phyloP scores from a whole-genome alignment of 129 eudicot genomes.

The Saussurea involucrata region DNA sequence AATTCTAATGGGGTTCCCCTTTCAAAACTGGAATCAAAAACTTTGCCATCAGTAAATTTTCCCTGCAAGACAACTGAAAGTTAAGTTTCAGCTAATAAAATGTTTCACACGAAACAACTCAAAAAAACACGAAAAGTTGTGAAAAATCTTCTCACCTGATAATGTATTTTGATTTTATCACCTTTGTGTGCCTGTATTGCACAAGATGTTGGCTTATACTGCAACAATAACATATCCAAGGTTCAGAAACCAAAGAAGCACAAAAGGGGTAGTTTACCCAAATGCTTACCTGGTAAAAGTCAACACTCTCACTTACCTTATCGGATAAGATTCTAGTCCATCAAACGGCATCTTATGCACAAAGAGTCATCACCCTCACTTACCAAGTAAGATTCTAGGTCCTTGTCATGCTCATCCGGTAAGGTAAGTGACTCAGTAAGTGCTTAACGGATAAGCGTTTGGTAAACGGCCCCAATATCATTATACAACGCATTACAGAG shows the following conservation, averaged over 20 bases:
- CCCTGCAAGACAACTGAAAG: conserved; percentile 52
- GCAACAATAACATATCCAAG: conserved; percentile 25
- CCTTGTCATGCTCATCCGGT: too few species aligned
- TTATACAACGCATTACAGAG: background rate
- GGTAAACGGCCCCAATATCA: too few species aligned
- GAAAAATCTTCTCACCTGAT: conserved; percentile 52
- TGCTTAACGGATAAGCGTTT: too few species aligned
- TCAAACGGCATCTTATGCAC: too few species aligned
- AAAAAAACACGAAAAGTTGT: background rate
- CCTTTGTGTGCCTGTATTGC: conserved; percentile 90
- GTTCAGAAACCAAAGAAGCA: background rate
- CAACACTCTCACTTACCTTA: too few species aligned
- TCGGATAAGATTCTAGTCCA: too few species aligned
- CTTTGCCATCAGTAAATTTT: conserved; percentile 87
- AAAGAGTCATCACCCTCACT: too few species aligned
- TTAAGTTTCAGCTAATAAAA: background rate
- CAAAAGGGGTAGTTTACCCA: too few species aligned
- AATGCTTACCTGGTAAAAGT: too few species aligned
- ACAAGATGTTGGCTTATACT: conserved; percentile 78
- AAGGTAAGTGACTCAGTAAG: too few species aligned
- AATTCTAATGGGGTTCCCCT: conserved; percentile 98
- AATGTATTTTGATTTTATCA: conserved; percentile 73
- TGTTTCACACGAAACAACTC: background rate
- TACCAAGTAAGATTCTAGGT: too few species aligned
- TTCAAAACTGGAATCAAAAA: conserved; percentile 94